These are phyloP conservation scores for Flaveria brownii DNA, from an alignment of 129 eudicot species.

Conservation along the genomic window DNA sequence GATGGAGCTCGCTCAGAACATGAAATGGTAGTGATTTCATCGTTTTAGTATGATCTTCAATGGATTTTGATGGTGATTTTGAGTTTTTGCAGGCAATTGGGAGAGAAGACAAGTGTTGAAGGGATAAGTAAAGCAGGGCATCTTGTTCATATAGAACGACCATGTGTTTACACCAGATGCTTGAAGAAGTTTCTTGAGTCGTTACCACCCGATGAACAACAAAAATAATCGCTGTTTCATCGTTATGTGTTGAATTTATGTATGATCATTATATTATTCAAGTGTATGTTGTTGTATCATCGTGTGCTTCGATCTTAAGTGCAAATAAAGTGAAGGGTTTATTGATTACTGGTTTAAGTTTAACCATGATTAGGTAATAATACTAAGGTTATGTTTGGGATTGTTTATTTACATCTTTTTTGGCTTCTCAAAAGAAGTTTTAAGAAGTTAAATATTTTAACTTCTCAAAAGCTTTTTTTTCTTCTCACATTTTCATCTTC, in stretches of 20 bases:
- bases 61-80: neutral
- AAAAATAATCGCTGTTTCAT: neutral
- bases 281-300: constrained; percentile 20
- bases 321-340: constrained; percentile 19
- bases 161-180: constrained; percentile 66
- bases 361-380: no score
- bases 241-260: neutral
- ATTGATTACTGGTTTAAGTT: neutral
- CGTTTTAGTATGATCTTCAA: neutral
- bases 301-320: constrained; percentile 1
- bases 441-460: no score
- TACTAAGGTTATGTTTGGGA: no score
- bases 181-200: constrained; percentile 75
- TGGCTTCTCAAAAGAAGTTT: no score
- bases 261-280: constrained; percentile 8
- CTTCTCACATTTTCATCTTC: no score
- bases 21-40: constrained; percentile 59
- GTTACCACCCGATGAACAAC: constrained; percentile 42
- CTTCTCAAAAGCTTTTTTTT: no score
- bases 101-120: constrained; percentile 58
- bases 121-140: constrained; percentile 85
- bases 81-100: constrained; percentile 62
- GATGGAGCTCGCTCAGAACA: constrained; percentile 65
- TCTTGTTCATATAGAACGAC: constrained; percentile 83
- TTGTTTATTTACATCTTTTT: no score